Evolutionary conservation across 2,329 filamentous ascomycete genomes (phyloP), one percentile per base, ranked within the genome.

Genomic region (Fusarium sp.): DNA sequence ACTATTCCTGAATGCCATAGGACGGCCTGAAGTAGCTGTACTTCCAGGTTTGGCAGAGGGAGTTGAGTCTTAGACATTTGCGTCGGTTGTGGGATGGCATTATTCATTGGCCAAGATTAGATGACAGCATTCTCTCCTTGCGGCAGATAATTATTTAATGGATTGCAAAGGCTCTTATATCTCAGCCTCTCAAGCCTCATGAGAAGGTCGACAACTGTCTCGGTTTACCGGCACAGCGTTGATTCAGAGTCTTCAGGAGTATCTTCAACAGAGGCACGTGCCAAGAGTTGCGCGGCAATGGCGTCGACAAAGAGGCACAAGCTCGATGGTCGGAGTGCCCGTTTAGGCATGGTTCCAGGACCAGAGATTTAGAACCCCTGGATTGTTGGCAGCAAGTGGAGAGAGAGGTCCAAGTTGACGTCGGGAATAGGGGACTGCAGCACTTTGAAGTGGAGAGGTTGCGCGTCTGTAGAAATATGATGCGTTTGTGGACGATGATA

Each of bases 321-420:
- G 8, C 40, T 24, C 4, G 11, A 24, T 16, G 24, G 31, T 54
- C 34, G n/a, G n/a, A 31, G 27, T 62, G 13, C 52, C 65, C 11
- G 13, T 56, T 69, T 69, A 29, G 65, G 67, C 50, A 69, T 69
- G 20, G 54, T 24, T 45, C 20, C 20, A 34, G 50, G 45, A 34
- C 45, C 16, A 52, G 20, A 35, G 31, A 42, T 65, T 50, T 6
- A 34, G 27, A 27, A 13, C 57, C 57, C 58, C 58, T 66, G 31
- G 31, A 16, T n/a, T 65, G 31, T 20, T 31, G 31, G 34, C 14
- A 40, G 9, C 5, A 5, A 22, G 45, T 62, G 45, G 57, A 66
- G 57, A 54, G 34, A 18, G 50, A 37, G 34, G 56, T 34, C 63
- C 40, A 50, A 37, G 34, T 62, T 35, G 34, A 35, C 45, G 35